A percentile compares a stretch with the other conserved stretches of the same genome.
These are phyloP conservation scores for Microglena sp. DNA, from an alignment of 139 green algal genomes.

Conservation along the genomic window DNA sequence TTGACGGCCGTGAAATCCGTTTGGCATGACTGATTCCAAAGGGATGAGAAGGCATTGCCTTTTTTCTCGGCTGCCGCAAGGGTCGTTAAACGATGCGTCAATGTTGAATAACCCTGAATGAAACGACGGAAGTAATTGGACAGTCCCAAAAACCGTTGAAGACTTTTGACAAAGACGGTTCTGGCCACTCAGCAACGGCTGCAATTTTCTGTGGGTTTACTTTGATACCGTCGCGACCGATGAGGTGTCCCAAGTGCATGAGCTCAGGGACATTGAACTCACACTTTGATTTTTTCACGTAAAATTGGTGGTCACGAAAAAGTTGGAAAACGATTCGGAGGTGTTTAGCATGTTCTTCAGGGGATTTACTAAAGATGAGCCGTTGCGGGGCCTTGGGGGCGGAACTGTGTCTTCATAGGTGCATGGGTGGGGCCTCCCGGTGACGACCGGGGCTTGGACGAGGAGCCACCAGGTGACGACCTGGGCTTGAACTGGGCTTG, in stretches of 20 bases:
- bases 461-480: too few relatives aligned
- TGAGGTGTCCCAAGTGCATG: conserved; percentile 27
- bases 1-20: conserved; percentile 9
- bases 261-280: conserved; percentile 24
- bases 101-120: too few relatives aligned
- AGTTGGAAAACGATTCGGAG: conserved; percentile 28
- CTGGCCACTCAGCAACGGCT: conserved; percentile 26
- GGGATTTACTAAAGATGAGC: conserved; percentile 34
- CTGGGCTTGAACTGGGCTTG: too few relatives aligned
- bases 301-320: conserved; percentile 18
- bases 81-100: too few relatives aligned
- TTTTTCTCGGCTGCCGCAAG: too few relatives aligned
- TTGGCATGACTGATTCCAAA: neutral
- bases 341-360: conserved; percentile 36
- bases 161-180: conserved; percentile 9
- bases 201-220: conserved; percentile 27
- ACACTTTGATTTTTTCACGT: conserved; percentile 36
- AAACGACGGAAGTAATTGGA: too few relatives aligned
- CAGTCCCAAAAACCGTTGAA: conserved; percentile 44
- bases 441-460: too few relatives aligned
- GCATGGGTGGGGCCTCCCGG: too few relatives aligned
- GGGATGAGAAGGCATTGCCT: too few relatives aligned
- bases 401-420: too few relatives aligned
- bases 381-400: too few relatives aligned
- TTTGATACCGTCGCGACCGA: conserved; percentile 15